A percentile compares a stretch with the other conserved stretches of the same genome.
These are phyloP conservation scores for Phytophthora tubulina DNA, from an alignment of 352 stramenopile genomes.

Conservation along the genomic window DNA sequence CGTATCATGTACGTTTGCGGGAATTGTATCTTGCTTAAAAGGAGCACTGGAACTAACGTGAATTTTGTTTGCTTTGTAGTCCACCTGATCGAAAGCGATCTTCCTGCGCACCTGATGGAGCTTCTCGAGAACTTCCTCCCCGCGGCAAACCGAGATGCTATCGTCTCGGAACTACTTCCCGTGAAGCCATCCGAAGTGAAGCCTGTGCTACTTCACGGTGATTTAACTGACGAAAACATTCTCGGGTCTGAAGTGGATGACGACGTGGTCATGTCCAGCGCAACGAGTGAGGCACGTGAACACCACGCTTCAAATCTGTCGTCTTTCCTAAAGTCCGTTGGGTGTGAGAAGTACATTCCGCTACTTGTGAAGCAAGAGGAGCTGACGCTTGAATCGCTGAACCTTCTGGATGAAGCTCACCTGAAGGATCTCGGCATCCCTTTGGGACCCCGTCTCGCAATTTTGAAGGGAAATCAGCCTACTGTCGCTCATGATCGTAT, in stretches of 20 bases:
- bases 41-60: slow-evolving; percentile 4
- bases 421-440: slow-evolving; percentile 71
- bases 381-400: slow-evolving; percentile 59
- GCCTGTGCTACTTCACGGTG: slow-evolving; percentile 80
- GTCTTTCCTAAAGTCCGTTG: slow-evolving; percentile 50
- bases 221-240: slow-evolving; percentile 90
- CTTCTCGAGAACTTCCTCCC: slow-evolving; percentile 73
- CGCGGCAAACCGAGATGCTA: slow-evolving; percentile 28
- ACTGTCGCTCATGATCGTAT: slow-evolving; percentile 21
- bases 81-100: slow-evolving; percentile 61
- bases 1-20: slow-evolving; percentile 68
- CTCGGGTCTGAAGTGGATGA: slow-evolving; percentile 51
- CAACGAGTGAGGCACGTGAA: slow-evolving; percentile 5
- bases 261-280: slow-evolving; percentile 15
- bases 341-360: slow-evolving; percentile 63
- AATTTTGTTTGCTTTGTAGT: slow-evolving; percentile 47
- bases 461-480: slow-evolving; percentile 48
- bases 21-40: not conserved
- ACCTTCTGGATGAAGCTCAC: slow-evolving; percentile 54
- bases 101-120: slow-evolving; percentile 71
- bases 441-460: slow-evolving; percentile 64
- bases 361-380: slow-evolving; percentile 70
- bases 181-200: slow-evolving; percentile 24
- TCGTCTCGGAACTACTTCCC: slow-evolving; percentile 57
- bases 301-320: slow-evolving; percentile 33